These are phyloP conservation scores for Mucor velutinosus DNA, from an alignment of 371 early-diverging fungal species.

Conservation along the genomic window DNA sequence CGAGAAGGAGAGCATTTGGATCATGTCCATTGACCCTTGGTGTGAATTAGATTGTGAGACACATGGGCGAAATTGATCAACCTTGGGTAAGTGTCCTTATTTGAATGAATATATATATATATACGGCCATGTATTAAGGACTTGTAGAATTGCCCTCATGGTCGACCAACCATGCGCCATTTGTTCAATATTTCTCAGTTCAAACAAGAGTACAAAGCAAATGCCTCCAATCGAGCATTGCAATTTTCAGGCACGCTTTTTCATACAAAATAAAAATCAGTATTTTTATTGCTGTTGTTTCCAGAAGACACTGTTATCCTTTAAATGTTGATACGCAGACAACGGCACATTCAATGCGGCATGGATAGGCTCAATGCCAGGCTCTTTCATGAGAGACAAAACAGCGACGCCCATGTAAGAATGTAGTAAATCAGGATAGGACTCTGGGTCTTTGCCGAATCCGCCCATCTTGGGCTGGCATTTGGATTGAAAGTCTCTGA, in stretches of 20 bases:
- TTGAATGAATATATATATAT: too few relatives aligned
- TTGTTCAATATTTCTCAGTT: constrained; percentile 49
- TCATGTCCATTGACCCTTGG: not conserved
- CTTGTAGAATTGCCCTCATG: constrained; percentile 95
- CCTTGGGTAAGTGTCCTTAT: constrained; percentile 69
- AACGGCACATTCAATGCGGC: constrained; percentile 61
- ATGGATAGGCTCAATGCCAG: constrained; percentile 55
- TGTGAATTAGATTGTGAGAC: constrained; percentile 58
- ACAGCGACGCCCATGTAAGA: constrained; percentile 88
- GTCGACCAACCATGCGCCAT: constrained; percentile 95
- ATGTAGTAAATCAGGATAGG: constrained; percentile 80
- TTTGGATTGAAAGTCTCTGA: constrained; percentile 60
- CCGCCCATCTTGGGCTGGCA: constrained; percentile 78
- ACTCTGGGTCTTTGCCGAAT: constrained; percentile 73
- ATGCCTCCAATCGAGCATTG: not conserved
- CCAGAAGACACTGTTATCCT: constrained; percentile 29
- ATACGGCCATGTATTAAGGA: not conserved
- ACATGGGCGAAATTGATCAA: constrained; percentile 84
- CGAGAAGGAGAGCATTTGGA: not conserved
- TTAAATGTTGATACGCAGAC: constrained; percentile 31
- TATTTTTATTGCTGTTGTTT: constrained; percentile 4
- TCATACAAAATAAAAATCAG: not conserved
- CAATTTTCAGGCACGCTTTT: constrained; percentile 14
- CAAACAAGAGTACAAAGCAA: not conserved
- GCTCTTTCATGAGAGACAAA: constrained; percentile 62